Conservation (phyloP, 1,284 basidiomycete genomes). For the Puccinia novopanici region DNA sequence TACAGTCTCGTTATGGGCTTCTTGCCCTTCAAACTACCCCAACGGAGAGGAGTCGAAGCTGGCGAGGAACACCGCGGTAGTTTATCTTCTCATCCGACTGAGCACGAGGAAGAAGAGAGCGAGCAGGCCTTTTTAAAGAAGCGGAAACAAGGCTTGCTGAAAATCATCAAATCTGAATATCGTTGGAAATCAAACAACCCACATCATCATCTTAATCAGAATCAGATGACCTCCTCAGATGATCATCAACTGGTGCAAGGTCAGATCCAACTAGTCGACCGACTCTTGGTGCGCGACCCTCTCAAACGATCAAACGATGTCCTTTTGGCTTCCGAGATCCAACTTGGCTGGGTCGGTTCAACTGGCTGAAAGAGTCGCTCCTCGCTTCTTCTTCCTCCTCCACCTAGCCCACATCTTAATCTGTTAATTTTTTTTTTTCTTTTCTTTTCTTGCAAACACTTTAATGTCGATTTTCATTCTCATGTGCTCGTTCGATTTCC, state of each 20-base stretch:
- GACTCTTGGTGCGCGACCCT: slow-evolving; percentile 16
- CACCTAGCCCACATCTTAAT: not conserved
- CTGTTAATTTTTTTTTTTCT: no score
- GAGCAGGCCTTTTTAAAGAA: not conserved
- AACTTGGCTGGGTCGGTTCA: slow-evolving; percentile 15
- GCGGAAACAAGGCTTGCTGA: slow-evolving; percentile 8
- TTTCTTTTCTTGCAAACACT: slow-evolving; percentile 16
- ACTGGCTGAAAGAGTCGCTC: slow-evolving; percentile 18
- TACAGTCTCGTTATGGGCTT: slow-evolving; percentile 72
- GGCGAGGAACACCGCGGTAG: not conserved
- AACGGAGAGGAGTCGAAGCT: not conserved
- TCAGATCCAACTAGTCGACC: slow-evolving; percentile 22
- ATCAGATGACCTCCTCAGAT: not conserved
- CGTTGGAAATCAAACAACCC: slow-evolving; percentile 4
- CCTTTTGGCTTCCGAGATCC: slow-evolving; percentile 28
- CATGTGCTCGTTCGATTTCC: slow-evolving; percentile 16
- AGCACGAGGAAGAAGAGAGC: not conserved
- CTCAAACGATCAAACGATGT: slow-evolving; percentile 18
- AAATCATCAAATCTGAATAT: slow-evolving; percentile 32
- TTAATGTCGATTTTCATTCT: not conserved
- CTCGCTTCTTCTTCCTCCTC: not conserved
- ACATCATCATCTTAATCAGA: not conserved
- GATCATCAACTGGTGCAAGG: slow-evolving; percentile 6
- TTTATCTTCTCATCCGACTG: not conserved
- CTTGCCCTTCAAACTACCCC: slow-evolving; percentile 59